Evolutionary conservation across 2,329 filamentous ascomycete species (phyloP).

Genomic region (Stemphylium beticola): DNA sequence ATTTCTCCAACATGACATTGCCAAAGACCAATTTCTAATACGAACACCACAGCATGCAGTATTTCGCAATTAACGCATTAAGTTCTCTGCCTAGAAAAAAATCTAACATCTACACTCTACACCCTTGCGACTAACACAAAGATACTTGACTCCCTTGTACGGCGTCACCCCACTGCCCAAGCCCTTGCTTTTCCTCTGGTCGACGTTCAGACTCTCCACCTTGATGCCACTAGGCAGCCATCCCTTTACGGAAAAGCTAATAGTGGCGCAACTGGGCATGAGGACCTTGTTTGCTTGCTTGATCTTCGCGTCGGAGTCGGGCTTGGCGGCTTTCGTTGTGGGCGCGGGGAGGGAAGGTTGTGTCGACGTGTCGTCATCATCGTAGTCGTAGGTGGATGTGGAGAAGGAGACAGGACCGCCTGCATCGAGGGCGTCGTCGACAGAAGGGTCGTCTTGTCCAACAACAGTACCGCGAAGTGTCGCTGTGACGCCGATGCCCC

Average conservation of each 20-base stretch:
- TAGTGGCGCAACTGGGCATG: slow-evolving; percentile 56
- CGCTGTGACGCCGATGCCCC: slow-evolving; percentile 68
- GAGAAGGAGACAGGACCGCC: slow-evolving; percentile 26
- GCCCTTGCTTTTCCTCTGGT: slow-evolving; percentile 81
- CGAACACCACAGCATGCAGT: too few relatives aligned
- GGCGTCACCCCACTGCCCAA: slow-evolving; percentile 88
- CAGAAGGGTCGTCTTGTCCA: slow-evolving; percentile 60
- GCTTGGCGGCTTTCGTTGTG: slow-evolving; percentile 24
- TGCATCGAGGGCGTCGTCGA: slow-evolving; percentile 43
- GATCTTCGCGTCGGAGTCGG: slow-evolving; percentile 58
- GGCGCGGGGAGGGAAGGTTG: not conserved
- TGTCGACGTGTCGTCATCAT: slow-evolving; percentile 39
- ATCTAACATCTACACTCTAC: slow-evolving; percentile 51
- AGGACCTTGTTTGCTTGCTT: slow-evolving; percentile 62
- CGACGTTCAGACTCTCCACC: slow-evolving; percentile 67
- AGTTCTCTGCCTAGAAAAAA: not conserved
- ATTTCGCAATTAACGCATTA: too few relatives aligned
- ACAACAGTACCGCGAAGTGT: slow-evolving; percentile 81
- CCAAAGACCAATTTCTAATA: too few relatives aligned
- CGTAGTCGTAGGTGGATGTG: slow-evolving; percentile 39
- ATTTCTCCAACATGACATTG: not conserved
- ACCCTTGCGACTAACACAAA: slow-evolving; percentile 72
- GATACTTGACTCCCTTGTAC: slow-evolving; percentile 97
- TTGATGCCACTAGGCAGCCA: slow-evolving; percentile 70
- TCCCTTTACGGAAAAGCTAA: slow-evolving; percentile 63